Base-by-base conservation (phyloP, 2,329 filamentous ascomycete genomes). In the Diaporthe sp. region DNA sequence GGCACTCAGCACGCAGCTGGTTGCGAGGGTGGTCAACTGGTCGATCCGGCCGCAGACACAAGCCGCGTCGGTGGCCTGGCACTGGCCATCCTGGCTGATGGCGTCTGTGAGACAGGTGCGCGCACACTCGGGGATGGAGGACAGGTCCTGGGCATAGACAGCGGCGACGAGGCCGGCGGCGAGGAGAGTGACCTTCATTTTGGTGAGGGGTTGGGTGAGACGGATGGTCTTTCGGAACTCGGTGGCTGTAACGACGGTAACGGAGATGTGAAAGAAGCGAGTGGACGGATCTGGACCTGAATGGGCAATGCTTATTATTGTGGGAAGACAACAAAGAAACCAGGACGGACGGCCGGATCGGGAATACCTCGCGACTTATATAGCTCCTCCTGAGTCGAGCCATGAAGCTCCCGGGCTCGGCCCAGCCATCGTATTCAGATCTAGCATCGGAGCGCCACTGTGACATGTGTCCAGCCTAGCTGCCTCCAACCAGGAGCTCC, bases 101-200 rank as follows among this genome's bases (percentile, higher is more conserved):
- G 65, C 65, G 31, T 69, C n/a, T 13, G 49, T 69, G 17, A 69
- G 34, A 34, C 65, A 69, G 34, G 49, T 28, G 8, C 34, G 46
- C 4, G 65, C 65, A 55, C 65, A 69, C 65, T 69, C 34, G 34
- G 65, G 65, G 65, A 69, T 42, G 65, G 31, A 28, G 65, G 65
- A 55, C n/a, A 69, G 49, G 65, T 69, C 65, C 49, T 69, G 65
- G 6, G 65, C 65, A 49, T 42, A 69, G 49, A 55, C 65, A 34
- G 65, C 31, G 65, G 65, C 65, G 10, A 69, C 65, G 49, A 69
- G 65, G 65, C 65, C 65, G 49, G 65, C 65, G 65, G 65, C 65
- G 65, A 69, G 65, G 65, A 69, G 65, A 28, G 65, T 69, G 49
- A 69, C n/a, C 65, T 69, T 69, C 65, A 69, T 69, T 8, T 69